Evolutionary conservation across 2,329 filamentous ascomycete species (phyloP).

Genomic region (Tolypocladium amazonense): DNA sequence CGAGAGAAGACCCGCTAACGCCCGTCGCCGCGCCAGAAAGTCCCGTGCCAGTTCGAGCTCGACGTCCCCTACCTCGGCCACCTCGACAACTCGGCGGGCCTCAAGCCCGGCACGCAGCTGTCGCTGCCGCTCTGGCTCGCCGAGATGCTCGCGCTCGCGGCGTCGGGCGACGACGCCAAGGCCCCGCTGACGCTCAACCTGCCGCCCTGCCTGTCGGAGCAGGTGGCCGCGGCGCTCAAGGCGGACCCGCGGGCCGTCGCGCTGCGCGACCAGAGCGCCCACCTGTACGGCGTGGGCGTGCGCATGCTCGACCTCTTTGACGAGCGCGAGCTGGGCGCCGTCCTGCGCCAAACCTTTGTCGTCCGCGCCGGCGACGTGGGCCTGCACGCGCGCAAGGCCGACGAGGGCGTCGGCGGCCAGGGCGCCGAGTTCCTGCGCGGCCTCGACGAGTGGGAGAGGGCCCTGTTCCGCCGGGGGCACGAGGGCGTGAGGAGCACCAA

Average conservation of each 20-base stretch:
- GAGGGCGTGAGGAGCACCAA: slow-evolving; percentile 61
- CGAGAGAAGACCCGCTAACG: neutral
- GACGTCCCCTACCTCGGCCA: slow-evolving; percentile 81
- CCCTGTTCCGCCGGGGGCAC: slow-evolving; percentile 62
- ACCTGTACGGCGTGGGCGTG: slow-evolving; percentile 81
- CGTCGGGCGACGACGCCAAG: slow-evolving; percentile 30
- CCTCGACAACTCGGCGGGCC: slow-evolving; percentile 72
- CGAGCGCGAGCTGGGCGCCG: slow-evolving; percentile 63
- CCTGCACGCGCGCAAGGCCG: slow-evolving; percentile 79
- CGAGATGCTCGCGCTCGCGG: slow-evolving; percentile 77
- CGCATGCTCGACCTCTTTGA: slow-evolving; percentile 87
- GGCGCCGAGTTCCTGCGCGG: slow-evolving; percentile 76
- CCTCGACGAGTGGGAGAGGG: slow-evolving; percentile 81
- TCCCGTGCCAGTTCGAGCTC: slow-evolving; percentile 90
- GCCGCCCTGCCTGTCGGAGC: slow-evolving; percentile 63
- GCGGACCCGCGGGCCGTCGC: slow-evolving; percentile 83
- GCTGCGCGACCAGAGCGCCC: slow-evolving; percentile 68
- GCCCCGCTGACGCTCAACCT: slow-evolving; percentile 73
- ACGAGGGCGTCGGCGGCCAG: slow-evolving; percentile 46
- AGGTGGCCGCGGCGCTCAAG: slow-evolving; percentile 81
- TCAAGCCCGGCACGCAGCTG: slow-evolving; percentile 72
- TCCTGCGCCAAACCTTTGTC: slow-evolving; percentile 71
- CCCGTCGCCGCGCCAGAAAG: slow-evolving; percentile 53
- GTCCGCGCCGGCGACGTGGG: slow-evolving; percentile 71
- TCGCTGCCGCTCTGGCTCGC: slow-evolving; percentile 88